Evolutionary conservation across 1,284 basidiomycete species (phyloP), one percentile per base, ranked within the genome.

Genomic region (Sanguinoderma infundibulare): DNA sequence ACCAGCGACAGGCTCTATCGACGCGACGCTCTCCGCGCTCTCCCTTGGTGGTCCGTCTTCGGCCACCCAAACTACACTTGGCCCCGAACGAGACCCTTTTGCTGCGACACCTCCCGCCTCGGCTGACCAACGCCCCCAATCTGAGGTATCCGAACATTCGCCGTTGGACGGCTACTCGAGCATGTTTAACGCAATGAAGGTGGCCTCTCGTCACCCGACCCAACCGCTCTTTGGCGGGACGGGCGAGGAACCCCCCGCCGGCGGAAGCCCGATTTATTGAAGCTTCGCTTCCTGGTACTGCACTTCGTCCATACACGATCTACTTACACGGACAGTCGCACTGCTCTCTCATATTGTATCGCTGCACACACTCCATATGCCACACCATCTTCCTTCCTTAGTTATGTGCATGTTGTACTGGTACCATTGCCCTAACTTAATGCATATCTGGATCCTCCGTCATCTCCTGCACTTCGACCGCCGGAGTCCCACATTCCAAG

Each of bases 151-250:
- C 3, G 30, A 60, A 8, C 59, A 60, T 9, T 57, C 60, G 10
- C 60, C 60, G 12, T 26, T 66, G 47, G 60, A 60, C 24, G 60
- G 58, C 24, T 66, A 66, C 53, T 66, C 65, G 49, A 66, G 62
- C 39, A 57, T 66, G 65, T 66, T 66, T 46, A 55, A 54, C 30
- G 53, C 62, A 2, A 35, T 66, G 28, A 63, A 64, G 44, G 62
- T 60, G 17, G 65, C 65, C 1, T 66, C 65, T 22, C 55, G 53
- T 15, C 55, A 53, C 28, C 65, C 62, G 14, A 54, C 55, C n/a
- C 57, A 63, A 30, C 65, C 65, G 10, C 58, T 63, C 10, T 66
- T 60, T 22, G 57, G 60, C 1, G 65, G 62, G 17, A 38, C 49
- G 5, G 54, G 50, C 14, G 34, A 55, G 32, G 49, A 51, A 35